Evolutionary conservation across 192 early-diverging fungal genomes (phyloP), one percentile per base, ranked within the genome.

Genomic region (Physocladia obscura): DNA sequence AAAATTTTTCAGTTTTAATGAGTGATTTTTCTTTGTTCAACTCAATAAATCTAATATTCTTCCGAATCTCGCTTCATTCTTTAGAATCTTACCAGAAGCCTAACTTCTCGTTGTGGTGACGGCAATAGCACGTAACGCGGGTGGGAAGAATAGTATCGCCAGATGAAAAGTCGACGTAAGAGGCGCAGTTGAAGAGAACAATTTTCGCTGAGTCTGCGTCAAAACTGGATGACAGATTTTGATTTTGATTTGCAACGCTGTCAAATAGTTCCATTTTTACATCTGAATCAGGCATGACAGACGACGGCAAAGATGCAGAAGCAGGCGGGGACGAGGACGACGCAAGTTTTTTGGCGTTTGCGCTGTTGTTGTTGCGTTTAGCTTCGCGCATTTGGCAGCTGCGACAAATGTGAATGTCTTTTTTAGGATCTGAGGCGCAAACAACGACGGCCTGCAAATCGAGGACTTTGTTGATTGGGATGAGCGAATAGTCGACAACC

Each of bases 111-210:
- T 87, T 84, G 76, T 96, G 94, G 68, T 98, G 95, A 1, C 95
- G 85, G 80, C 94, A 96, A 73, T 98, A 98, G 81, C 95, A 98
- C 13, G 95, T 96, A 60, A 98, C 94, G 40, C 95, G 84, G 22
- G 93, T 92, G 31, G 95, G 94, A 44, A 98, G 79, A 60, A 92
- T 87, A 3, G 87, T 85, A 73, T 95, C 94, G 57, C 95, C 95
- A 49, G 89, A 88, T 76, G 80, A 88, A 57, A 98, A 95, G 67
- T 95, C 93, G 34, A 95, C 83, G 54, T 93, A 77, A 29, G 90
- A 89, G 65, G 79, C 84, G 81, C 91, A 93, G 76, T 96, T 96
- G 75, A 96, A 95, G 17, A 96, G 84, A 2, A 96, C 69, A 31
- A 95, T 91, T 47, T 91, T 89, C 68, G 86, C 82, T 56, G 89